Evolutionary conservation across 2,329 filamentous ascomycete genomes (phyloP), one percentile per base, ranked within the genome.

Genomic region (Didymella pinodella): DNA sequence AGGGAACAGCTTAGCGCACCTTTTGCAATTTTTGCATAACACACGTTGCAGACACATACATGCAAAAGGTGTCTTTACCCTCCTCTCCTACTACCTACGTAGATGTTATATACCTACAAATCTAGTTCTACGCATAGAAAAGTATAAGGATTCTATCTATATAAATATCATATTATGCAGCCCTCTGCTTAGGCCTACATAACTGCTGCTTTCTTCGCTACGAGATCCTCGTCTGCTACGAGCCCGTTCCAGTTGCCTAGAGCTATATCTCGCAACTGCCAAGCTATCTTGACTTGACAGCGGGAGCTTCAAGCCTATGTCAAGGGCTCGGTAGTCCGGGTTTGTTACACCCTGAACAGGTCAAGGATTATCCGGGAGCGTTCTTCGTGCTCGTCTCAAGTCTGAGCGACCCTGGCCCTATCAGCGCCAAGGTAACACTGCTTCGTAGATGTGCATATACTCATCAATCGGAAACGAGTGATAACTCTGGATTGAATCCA

Each of bases 401-500:
- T 45, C 44, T 48, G 28, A 22, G 20, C 44, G 8, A 36, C 52
- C 34, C 44, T 44, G 48, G 52, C 52, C 52, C 52, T 54, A 34
- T 48, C 28, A 14, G 14, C 18, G 26, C 34, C 22, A 6, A 10
- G 18, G 45, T 29, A 36, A 32, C 44, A 36, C 34, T 34, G n/a
- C 38, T 14, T 31, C 34, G 20, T 18, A 14, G 25, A 14, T 34
- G 18, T 10, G 5, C 22, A 25, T 8, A 4, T 10, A 10, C 11
- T 48, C 22, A 20, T 36, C 45, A 54, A 48, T 36, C 36, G 28
- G 28, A n/a, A 54, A 28, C 12, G 25, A 28, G 18, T 12, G 3
- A 22, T 28, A 28, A 16, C 12, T 18, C 29, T 28, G 34, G 32
- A 14, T 41, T 25, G 22, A 16, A 31, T 43, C 20, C 18, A 20